Base-by-base conservation (phyloP, 2,329 filamentous ascomycete species). In the Arthroderma sp. region DNA sequence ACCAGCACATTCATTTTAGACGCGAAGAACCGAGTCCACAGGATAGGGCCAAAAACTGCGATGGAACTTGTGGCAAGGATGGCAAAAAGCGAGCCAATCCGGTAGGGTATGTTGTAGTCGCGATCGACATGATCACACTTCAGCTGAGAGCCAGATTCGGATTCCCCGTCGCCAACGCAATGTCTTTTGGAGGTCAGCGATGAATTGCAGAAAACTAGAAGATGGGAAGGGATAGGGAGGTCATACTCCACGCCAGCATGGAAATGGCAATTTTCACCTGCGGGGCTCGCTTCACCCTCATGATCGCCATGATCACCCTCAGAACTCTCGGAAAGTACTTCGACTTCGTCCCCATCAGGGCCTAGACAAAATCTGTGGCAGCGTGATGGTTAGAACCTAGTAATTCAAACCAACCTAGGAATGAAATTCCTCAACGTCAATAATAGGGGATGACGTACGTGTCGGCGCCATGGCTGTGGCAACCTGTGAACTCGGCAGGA, bases 231-330 rank as follows among this genome's bases (percentile, higher is more conserved):
- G 7, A 6, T 31, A 28, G 4, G 27, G 28, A 5, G 11, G 46
- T 65, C 78, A 62, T 65, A 83, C 80, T 85, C 79, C 22, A 86
- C 78, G 33, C 81, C 81, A 6, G 81, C 81, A 53, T 87, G 82
- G 60, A 81, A 84, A 56, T 87, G 83, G 52, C 81, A 85, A 53
- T 75, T 69, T 50, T 69, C 53, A n/a, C 61, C 63, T 7, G 41
- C 44, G 28, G 38, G 30, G 10, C 38, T 43, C 33, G 15, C 38
- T 59, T 62, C 52, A 40, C 58, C 33, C 48, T 60, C 43, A 53
- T 62, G 55, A 45, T 52, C 30, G 51, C 56, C 44, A 46, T 55
- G 42, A 38, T 51, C 40, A 27, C 39, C 45, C 9, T 45, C 43
- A 28, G 50, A 51, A 32, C 50, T 52, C 40, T 70, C 66, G 27